Conservation (phyloP, 2,329 filamentous ascomycete genomes). For the Trichoderma lentiforme region DNA sequence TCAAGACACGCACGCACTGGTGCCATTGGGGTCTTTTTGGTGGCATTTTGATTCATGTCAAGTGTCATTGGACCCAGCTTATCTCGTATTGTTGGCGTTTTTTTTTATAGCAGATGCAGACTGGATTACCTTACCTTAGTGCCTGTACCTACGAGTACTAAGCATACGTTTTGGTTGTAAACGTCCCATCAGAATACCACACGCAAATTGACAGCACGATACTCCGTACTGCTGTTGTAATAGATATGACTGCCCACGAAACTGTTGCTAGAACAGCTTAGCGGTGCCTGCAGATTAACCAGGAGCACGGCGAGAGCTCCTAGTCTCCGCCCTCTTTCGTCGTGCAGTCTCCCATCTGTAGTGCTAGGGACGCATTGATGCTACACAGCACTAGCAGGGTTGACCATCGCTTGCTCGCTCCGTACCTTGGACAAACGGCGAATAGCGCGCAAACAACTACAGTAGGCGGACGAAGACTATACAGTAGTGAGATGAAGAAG, state of each 20-base stretch:
- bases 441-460: neutral
- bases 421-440: neutral
- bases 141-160: no score
- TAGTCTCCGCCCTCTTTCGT: constrained; percentile 8
- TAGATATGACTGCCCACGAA: neutral
- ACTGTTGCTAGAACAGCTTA: neutral
- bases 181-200: neutral
- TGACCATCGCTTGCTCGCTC: neutral
- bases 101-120: no score
- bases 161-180: neutral
- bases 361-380: neutral
- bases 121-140: no score
- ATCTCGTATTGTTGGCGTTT: neutral
- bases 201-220: neutral
- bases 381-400: constrained; percentile 15
- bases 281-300: neutral
- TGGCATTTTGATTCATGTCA: neutral
- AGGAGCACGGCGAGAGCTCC: constrained; percentile 8
- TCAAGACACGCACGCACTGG: neutral
- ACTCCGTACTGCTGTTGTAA: neutral
- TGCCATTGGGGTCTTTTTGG: neutral
- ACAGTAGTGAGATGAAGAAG: neutral
- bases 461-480: neutral
- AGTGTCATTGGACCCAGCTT: neutral
- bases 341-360: constrained; percentile 14